Base-by-base conservation (phyloP, 768 basidiomycete species). In the Flagelloscypha sp. region DNA sequence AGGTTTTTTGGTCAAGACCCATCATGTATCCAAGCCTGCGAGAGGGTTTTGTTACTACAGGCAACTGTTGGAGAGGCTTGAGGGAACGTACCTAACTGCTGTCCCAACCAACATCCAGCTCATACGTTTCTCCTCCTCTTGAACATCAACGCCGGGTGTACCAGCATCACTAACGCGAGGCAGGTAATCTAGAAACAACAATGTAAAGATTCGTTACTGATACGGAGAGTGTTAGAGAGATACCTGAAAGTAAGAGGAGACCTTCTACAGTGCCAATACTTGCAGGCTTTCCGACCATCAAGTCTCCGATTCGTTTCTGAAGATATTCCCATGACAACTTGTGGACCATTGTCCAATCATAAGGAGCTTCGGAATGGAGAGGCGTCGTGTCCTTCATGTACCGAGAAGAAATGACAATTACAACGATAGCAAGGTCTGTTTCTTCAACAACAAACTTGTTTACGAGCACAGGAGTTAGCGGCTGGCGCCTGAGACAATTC, bases 1-100 rank as follows among this genome's bases (percentile, higher is more conserved):
- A 29, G n/a, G 35, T 36, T 18, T 36, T 36, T 18, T 36, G 35
- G 29, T 36, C 35, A 18, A 36, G 27, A 16, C 35, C 35, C 16
- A 36, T 25, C 35, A 36, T 36, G 35, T 36, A 36, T 13, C 35
- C 35, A 9, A 36, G 35, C 16, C 35, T 32, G 30, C 12, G 21
- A 5, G 12, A n/a, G 16, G 30, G n/a, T 18, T 32, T 19, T 17
- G 17, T n/a, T 10, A 13, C 10, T 27, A 27, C 25, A 27, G 25
- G 12, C 4, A n/a, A 11, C 5, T 12, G 5, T n/a, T n/a, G 16
- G 3, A 32, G 30, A 32, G 11, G 30, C 16, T n/a, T 6, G 30
- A 3, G 35, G n/a, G n/a, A n/a, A n/a, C n/a, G n/a, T n/a, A n/a
- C n/a, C n/a, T n/a, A n/a, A 18, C 25, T 7, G 24, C 35, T 27